Evolutionary conservation across 176 grass and related monocot species (phyloP).

Genomic region (Carex parvula): DNA sequence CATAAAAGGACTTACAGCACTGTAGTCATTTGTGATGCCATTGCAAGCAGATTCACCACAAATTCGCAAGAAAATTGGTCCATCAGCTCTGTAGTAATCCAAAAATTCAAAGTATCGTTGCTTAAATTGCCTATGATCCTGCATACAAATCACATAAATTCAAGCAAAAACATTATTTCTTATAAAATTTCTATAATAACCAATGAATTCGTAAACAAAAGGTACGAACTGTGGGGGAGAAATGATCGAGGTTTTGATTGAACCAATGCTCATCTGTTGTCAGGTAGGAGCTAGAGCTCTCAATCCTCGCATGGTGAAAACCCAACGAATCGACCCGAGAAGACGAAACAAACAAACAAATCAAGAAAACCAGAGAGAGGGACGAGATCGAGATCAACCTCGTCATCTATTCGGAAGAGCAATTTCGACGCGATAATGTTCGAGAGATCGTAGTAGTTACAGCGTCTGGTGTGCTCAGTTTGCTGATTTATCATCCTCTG

Average conservation of each 20-base stretch:
- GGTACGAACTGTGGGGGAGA: conserved; percentile 63
- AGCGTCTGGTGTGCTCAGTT: background rate
- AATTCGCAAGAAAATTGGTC: conserved; percentile 79
- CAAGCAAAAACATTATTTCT: background rate
- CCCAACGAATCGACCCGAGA: conserved; percentile 32
- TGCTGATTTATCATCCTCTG: too few relatives aligned
- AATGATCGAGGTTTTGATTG: conserved; percentile 85
- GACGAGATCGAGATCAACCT: conserved; percentile 8
- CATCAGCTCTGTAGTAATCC: conserved; percentile 61
- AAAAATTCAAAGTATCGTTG: conserved; percentile 83
- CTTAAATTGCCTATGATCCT: conserved; percentile 88
- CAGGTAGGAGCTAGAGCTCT: conserved; percentile 44
- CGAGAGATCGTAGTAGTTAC: background rate
- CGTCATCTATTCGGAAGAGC: conserved; percentile 23
- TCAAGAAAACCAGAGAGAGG: conserved; percentile 11
- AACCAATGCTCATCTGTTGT: conserved; percentile 77
- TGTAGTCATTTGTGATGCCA: conserved; percentile 77
- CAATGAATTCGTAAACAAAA: background rate
- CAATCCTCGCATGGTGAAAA: conserved; percentile 34
- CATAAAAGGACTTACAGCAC: conserved; percentile 61
- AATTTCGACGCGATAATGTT: background rate
- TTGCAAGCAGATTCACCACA: conserved; percentile 82
- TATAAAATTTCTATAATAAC: background rate
- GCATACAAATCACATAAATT: conserved; percentile 26
- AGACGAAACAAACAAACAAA: conserved; percentile 19